Base-by-base conservation (phyloP, 495 filamentous ascomycete species). In the Aspergillus coremiiformis region DNA sequence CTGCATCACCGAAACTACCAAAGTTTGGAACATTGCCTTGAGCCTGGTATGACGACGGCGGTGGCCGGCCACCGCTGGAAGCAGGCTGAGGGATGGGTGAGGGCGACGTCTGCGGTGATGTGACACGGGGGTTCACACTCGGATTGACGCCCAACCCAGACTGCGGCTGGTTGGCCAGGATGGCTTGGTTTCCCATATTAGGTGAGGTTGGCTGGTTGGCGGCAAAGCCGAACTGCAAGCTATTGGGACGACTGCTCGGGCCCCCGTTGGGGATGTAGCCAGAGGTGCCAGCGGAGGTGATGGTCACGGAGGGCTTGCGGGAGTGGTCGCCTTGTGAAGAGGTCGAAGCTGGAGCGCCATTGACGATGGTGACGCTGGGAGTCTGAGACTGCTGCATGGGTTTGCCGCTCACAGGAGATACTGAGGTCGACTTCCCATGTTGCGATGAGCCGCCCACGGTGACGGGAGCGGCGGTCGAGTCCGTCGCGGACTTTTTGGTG, bases 1-100 rank as follows among this genome's bases (percentile, higher is more conserved):
- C 69, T 2, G 66, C 54, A 37, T 74, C 85, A 54, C 82, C 82
- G 53, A 91, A 82, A 66, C 86, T 90, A 52, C 90, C 90, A 73
- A 96, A 96, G 57, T 80, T 89, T 49, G 87, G 60, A 63, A 72
- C 76, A 58, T 80, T 80, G 19, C 75, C 74, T 57, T 83, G 81
- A 52, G 76, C 76, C 55, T 84, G 81, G 57, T 85, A 77, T 41
- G 78, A 79, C 10, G 87, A 86, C 56, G 71, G 70, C 24, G 86
- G 86, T 39, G 88, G 89, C 67, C 86, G 79, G 59, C 89, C 89
- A 61, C 90, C 90, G 67, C 89, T 94, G 32, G 85, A 85, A 32
- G 86, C 80, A 43, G 86, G 87, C 66, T 88, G 86, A 17, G 90
- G 90, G 47, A 96, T 96, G 5, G 91, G 91, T 19, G 86, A 89